These are phyloP conservation scores for Chalciporus sp. DNA, from an alignment of 1,284 basidiomycete species.

Conservation along the genomic window DNA sequence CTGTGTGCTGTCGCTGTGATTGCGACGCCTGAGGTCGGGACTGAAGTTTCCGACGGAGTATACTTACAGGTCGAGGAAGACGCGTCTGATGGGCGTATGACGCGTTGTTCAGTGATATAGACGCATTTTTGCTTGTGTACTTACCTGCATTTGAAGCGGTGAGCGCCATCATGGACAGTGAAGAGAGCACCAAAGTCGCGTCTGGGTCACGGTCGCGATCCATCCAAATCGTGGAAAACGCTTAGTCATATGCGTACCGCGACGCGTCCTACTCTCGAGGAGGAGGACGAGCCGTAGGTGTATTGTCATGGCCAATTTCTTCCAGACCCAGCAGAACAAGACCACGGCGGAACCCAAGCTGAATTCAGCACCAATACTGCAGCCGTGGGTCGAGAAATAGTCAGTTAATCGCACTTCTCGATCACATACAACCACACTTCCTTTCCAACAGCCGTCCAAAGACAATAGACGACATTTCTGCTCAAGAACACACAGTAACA, in stretches of 20 bases:
- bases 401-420: slow-evolving; percentile 37
- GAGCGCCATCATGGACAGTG: slow-evolving; percentile 39
- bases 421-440: slow-evolving; percentile 8
- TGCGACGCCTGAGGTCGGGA: slow-evolving; percentile 1
- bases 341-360: slow-evolving; percentile 44
- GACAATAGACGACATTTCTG: slow-evolving; percentile 96
- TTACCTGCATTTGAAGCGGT: slow-evolving; percentile 41
- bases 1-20: slow-evolving; percentile 34
- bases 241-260: slow-evolving; percentile 36
- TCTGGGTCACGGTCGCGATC: slow-evolving; percentile 17
- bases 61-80: slow-evolving; percentile 21
- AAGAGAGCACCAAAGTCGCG: slow-evolving; percentile 21
- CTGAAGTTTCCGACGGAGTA: neutral
- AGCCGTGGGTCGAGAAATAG: slow-evolving; percentile 99
- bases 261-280: slow-evolving; percentile 33
- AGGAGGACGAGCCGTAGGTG: too few relatives aligned
- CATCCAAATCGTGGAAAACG: slow-evolving; percentile 25
- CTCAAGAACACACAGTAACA: slow-evolving; percentile 95
- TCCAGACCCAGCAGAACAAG: slow-evolving; percentile 50
- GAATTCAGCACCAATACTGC: slow-evolving; percentile 60
- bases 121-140: slow-evolving; percentile 16
- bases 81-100: slow-evolving; percentile 15
- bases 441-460: slow-evolving; percentile 77
- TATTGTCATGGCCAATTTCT: slow-evolving; percentile 57
- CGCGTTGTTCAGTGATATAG: slow-evolving; percentile 2